A percentile compares a stretch with the other conserved stretches of the same genome.
These are phyloP conservation scores for Blastocystis sp. DNA, from an alignment of 352 stramenopile species.

Conservation along the genomic window DNA sequence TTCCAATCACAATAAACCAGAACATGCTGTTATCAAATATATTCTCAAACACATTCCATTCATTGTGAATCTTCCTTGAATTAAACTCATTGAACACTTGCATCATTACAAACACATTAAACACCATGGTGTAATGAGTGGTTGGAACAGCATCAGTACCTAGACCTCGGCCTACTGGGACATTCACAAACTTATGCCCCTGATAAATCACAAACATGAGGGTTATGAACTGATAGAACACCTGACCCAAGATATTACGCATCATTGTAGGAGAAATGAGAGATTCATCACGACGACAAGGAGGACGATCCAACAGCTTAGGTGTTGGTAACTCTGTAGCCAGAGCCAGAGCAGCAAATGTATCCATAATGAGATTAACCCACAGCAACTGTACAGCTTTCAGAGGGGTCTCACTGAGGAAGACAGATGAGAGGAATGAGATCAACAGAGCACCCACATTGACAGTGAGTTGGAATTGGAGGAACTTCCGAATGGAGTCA, in stretches of 20 bases:
- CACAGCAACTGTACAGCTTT: conserved; percentile 89
- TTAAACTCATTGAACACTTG: conserved; percentile 86
- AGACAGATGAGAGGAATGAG: conserved; percentile 75
- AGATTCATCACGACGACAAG: conserved; percentile 78
- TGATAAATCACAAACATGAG: conserved; percentile 79
- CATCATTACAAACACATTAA: conserved; percentile 90
- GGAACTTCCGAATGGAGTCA: conserved; percentile 89
- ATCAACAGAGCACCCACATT: conserved; percentile 83
- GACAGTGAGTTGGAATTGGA: conserved; percentile 90
- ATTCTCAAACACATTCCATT: conserved; percentile 85
- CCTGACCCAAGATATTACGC: conserved; percentile 85
- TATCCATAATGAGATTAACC: conserved; percentile 99
- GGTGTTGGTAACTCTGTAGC: conserved; percentile 82
- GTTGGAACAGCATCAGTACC: conserved; percentile 68
- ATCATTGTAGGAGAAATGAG: conserved; percentile 85
- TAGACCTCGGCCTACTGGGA: conserved; percentile 63
- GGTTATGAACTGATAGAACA: conserved; percentile 79
- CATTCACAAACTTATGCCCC: conserved; percentile 65
- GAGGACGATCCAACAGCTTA: conserved; percentile 79
- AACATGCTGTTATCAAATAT: conserved; percentile 84
- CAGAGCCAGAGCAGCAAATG: conserved; percentile 84
- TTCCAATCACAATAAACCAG: conserved; percentile 78
- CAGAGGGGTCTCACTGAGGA: conserved; percentile 73
- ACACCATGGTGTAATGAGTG: conserved; percentile 87
- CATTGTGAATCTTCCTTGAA: conserved; percentile 79